Percentiles rank a stretch among this genome's conserved stretches.
Conservation (phyloP, 2,329 filamentous ascomycete species). For the Curvularia sp. region DNA sequence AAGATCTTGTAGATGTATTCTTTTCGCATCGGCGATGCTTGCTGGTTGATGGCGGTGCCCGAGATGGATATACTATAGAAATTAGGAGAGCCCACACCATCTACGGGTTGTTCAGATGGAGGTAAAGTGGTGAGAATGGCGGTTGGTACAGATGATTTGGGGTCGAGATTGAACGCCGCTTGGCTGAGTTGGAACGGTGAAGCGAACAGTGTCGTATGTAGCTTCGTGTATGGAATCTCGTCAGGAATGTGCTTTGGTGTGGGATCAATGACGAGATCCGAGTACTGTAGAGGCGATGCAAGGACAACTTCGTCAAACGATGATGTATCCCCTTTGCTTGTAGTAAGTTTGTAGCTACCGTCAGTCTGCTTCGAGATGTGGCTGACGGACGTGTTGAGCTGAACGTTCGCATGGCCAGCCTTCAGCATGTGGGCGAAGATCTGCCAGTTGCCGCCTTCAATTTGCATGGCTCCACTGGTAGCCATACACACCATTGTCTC, state of each 20-base stretch:
- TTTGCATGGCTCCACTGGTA: conserved; percentile 78
- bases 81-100: conserved; percentile 68
- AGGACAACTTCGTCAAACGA: conserved; percentile 81
- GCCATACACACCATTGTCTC: conserved; percentile 94
- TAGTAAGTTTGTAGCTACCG: conserved; percentile 54
- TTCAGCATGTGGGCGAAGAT: conserved; percentile 87
- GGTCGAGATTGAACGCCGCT: conserved; percentile 71
- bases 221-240: conserved; percentile 79
- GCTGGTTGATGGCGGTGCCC: conserved; percentile 66
- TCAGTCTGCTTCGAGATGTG: conserved; percentile 57
- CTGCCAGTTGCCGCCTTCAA: conserved; percentile 89
- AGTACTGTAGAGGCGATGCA: conserved; percentile 83
- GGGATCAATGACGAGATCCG: conserved; percentile 65
- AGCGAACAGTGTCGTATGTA: conserved; percentile 90
- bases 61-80: conserved; percentile 90
- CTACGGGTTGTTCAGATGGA: conserved; percentile 59
- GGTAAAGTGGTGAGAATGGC: conserved; percentile 84
- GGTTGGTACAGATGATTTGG: conserved; percentile 68
- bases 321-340: conserved; percentile 20
- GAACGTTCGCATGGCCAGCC: conserved; percentile 65
- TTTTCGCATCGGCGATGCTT: conserved; percentile 31
- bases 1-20: conserved; percentile 74
- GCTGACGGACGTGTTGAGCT: conserved; percentile 72
- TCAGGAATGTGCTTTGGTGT: conserved; percentile 66
- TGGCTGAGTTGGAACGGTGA: conserved; percentile 76